A percentile compares a stretch with the other conserved stretches of the same genome.
Evolutionary conservation across 192 early-diverging fungal genomes (phyloP).

Genomic region (Entomortierella lignicola): DNA sequence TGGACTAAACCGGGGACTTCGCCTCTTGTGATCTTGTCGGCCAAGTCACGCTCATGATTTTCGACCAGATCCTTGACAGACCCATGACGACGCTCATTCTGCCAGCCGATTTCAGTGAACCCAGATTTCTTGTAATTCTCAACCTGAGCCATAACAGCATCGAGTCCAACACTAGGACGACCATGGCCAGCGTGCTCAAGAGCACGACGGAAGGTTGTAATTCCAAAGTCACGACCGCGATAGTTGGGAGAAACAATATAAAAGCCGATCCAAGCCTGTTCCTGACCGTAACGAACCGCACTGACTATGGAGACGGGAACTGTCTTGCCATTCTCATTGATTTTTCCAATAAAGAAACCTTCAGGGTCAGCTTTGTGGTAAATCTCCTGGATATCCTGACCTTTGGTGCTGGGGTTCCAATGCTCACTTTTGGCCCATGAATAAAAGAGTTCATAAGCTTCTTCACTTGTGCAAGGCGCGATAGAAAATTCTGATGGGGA

Average conservation of each 20-base stretch:
- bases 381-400: slow-evolving; percentile 11
- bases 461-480: background rate
- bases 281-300: slow-evolving; percentile 28
- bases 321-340: background rate
- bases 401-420: slow-evolving; percentile 26
- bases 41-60: slow-evolving; percentile 7
- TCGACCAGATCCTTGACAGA: slow-evolving; percentile 2
- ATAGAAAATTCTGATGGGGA: background rate
- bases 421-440: slow-evolving; percentile 1
- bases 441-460: slow-evolving; percentile 12
- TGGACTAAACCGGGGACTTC: slow-evolving; percentile 16
- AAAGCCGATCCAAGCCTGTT: slow-evolving; percentile 38
- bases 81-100: slow-evolving; percentile 38
- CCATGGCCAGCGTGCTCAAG: slow-evolving; percentile 5
- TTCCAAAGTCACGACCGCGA: slow-evolving; percentile 35
- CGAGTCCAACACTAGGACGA: slow-evolving; percentile 20
- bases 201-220: background rate
- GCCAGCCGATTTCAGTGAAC: slow-evolving; percentile 16
- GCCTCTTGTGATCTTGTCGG: background rate
- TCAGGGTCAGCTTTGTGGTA: slow-evolving; percentile 14
- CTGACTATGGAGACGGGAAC: slow-evolving; percentile 22
- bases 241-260: slow-evolving; percentile 28
- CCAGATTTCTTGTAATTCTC: slow-evolving; percentile 40
- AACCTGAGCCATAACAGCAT: slow-evolving; percentile 36
- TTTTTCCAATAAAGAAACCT: slow-evolving; percentile 15